Evolutionary conservation across 73 alveolate species (phyloP).

Genomic region (Effrenium voratum): DNA sequence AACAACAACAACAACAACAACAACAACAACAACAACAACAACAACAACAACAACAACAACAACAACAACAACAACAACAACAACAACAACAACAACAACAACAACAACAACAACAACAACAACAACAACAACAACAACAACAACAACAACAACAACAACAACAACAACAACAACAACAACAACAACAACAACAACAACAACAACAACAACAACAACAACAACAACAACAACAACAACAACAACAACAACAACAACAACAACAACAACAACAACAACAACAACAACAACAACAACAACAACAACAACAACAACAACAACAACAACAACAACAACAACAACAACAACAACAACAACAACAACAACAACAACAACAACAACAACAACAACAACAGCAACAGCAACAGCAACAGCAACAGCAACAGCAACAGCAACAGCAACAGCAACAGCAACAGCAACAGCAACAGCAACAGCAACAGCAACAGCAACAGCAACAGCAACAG

Average conservation of each 20-base stretch:
- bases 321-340: not conserved
- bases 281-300: not conserved
- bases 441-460: slow-evolving; percentile 22
- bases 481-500: slow-evolving; percentile 43
- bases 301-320: not conserved
- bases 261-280: not conserved
- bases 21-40: too few relatives aligned
- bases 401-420: slow-evolving; percentile 47
- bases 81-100: too few relatives aligned
- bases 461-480: slow-evolving; percentile 33
- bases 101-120: too few relatives aligned
- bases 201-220: not conserved
- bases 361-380: slow-evolving; percentile 34
- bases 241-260: not conserved
- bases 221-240: not conserved
- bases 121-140: not conserved
- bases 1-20: too few relatives aligned
- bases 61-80: too few relatives aligned
- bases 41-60: too few relatives aligned
- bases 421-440: slow-evolving; percentile 34
- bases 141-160: not conserved
- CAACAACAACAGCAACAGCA: slow-evolving; percentile 41
- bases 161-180: not conserved
- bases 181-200: not conserved
- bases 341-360: not conserved